phyloP scores from a whole-genome alignment of 1,284 basidiomycete genomes.

The Trametes hirsuta region DNA sequence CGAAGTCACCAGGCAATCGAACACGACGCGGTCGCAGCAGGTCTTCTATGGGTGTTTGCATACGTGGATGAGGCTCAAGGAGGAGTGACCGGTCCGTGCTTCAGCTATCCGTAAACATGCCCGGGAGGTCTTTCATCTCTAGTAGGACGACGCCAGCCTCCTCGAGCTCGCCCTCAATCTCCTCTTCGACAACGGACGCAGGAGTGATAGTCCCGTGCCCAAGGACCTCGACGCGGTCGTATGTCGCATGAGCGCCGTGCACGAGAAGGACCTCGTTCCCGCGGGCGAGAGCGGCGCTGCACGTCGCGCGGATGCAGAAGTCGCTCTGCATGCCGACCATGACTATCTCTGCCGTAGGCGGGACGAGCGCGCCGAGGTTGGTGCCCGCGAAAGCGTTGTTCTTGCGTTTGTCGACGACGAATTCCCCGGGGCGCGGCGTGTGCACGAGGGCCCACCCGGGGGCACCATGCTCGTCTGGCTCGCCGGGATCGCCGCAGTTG shows the following conservation, averaged over 20 bases:
- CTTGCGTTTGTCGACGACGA: conserved; percentile 65
- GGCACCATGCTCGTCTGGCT: conserved; percentile 57
- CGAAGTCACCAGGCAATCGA: too few relatives aligned
- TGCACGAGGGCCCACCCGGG: conserved; percentile 63
- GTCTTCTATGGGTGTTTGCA: too few relatives aligned
- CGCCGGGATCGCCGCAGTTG: conserved; percentile 60
- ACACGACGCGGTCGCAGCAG: too few relatives aligned
- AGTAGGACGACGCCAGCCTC: conserved; percentile 64
- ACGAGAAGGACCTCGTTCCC: conserved; percentile 70
- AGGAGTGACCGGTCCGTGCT: too few relatives aligned
- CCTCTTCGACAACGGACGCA: conserved; percentile 51
- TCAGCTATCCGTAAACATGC: conserved; percentile 52
- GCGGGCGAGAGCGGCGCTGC: conserved; percentile 58
- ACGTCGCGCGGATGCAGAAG: conserved; percentile 67
- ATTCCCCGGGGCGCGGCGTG: conserved; percentile 49
- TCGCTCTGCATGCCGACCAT: conserved; percentile 71
- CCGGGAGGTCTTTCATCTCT: conserved; percentile 63
- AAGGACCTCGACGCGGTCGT: conserved; percentile 63
- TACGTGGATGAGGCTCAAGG: too few relatives aligned
- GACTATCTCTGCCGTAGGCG: conserved; percentile 57
- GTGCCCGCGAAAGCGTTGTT: conserved; percentile 72
- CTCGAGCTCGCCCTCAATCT: conserved; percentile 56
- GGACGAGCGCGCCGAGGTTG: conserved; percentile 49
- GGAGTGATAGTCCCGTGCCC: conserved; percentile 55
- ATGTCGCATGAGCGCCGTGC: conserved; percentile 64